A percentile compares a stretch with the other conserved stretches of the same genome.
Evolutionary conservation across 2,329 filamentous ascomycete species (phyloP).

Genomic region (Metarhizium sp.): DNA sequence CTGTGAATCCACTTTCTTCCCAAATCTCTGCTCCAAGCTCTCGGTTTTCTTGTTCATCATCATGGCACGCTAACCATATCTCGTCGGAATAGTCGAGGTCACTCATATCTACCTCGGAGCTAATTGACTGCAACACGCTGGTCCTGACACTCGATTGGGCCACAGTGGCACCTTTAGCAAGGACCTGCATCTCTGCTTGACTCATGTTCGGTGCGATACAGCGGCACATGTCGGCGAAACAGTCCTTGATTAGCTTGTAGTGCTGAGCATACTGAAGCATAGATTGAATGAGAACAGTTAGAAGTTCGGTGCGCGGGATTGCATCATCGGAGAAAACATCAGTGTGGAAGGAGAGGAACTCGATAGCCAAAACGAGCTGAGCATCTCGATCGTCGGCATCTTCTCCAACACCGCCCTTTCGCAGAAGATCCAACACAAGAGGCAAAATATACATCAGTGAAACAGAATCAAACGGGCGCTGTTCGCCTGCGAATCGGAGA

Average conservation of each 20-base stretch:
- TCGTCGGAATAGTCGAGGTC: conserved; percentile 80
- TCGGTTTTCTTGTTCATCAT: conserved; percentile 79
- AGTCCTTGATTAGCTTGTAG: conserved; percentile 92
- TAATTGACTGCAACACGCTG: conserved; percentile 80
- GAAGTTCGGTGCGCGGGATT: conserved; percentile 66
- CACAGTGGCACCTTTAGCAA: conserved; percentile 73
- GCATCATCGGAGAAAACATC: conserved; percentile 64
- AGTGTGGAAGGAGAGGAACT: conserved; percentile 84
- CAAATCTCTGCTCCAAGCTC: conserved; percentile 82
- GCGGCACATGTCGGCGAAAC: conserved; percentile 75
- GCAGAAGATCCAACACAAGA: conserved; percentile 68
- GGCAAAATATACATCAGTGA: conserved; percentile 84
- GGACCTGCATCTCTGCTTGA: conserved; percentile 58
- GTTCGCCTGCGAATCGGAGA: conserved; percentile 80
- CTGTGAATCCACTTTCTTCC: conserved; percentile 80
- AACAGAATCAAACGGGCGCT: conserved; percentile 84
- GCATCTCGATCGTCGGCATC: conserved; percentile 74
- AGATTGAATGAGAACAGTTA: conserved; percentile 62
- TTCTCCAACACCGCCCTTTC: conserved; percentile 66
- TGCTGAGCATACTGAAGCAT: conserved; percentile 90
- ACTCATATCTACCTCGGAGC: conserved; percentile 83
- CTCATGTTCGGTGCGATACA: conserved; percentile 77
- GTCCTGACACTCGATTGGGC: conserved; percentile 72
- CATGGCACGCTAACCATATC: conserved; percentile 88
- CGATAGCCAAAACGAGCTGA: conserved; percentile 79